These are phyloP conservation scores for Anaeromyces robustus DNA, from an alignment of 192 early-diverging fungal genomes.

Conservation along the genomic window DNA sequence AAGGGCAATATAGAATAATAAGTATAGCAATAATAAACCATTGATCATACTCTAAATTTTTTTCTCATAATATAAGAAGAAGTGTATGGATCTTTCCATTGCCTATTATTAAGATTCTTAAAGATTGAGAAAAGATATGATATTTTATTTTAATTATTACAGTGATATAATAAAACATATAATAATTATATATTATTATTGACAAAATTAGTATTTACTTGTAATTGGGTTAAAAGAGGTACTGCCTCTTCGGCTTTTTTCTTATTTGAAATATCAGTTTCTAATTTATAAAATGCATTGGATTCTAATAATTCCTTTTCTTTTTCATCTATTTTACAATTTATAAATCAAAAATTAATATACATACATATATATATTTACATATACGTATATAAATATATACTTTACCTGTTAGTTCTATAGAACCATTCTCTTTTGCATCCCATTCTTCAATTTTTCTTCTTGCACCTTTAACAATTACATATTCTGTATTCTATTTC, in stretches of 20 bases:
- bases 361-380: no score
- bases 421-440: constrained; percentile 43
- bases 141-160: no score
- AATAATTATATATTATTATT: not conserved
- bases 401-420: constrained; percentile 37
- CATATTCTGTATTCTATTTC: constrained; percentile 49
- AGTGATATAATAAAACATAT: no score
- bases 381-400: no score
- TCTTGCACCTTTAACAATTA: constrained; percentile 51
- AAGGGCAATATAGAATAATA: no score
- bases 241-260: constrained; percentile 21
- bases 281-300: constrained; percentile 45
- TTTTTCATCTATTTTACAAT: no score
- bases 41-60: constrained; percentile 36
- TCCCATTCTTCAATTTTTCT: constrained; percentile 59
- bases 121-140: no score
- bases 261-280: constrained; percentile 31
- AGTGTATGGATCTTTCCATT: constrained; percentile 68
- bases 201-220: constrained; percentile 11
- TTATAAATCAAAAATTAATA: no score
- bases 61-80: constrained; percentile 53
- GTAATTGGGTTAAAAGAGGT: constrained; percentile 36
- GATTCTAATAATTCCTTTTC: constrained; percentile 5
- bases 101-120: constrained; percentile 36
- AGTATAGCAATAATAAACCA: no score